phyloP scores from a whole-genome alignment of 306 rosid genomes.

The Citrullus mucosospermus region DNA sequence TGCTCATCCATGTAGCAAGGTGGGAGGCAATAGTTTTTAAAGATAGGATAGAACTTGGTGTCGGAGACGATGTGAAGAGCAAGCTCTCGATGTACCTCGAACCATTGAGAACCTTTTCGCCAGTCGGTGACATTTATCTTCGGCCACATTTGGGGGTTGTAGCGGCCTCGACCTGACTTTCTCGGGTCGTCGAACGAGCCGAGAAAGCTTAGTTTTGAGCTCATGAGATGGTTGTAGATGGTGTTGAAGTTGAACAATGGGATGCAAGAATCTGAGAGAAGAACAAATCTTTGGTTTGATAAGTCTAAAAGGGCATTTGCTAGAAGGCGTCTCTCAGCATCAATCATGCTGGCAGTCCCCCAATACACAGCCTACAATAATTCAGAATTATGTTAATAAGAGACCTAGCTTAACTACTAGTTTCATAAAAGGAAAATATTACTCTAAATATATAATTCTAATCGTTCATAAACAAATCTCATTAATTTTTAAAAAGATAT shows the following conservation, averaged over 20 bases:
- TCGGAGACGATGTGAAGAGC: constrained; percentile 37
- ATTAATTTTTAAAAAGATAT: no score
- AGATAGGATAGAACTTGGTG: constrained; percentile 25
- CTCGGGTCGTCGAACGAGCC: constrained; percentile 29
- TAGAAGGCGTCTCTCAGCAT: constrained; percentile 53
- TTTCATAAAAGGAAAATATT: no score
- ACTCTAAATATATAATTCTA: no score
- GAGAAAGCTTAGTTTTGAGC: constrained; percentile 30
- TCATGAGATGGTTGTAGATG: constrained; percentile 23
- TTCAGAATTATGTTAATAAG: not conserved
- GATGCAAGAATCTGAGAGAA: constrained; percentile 59
- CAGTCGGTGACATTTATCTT: constrained; percentile 33
- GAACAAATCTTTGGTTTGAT: constrained; percentile 40
- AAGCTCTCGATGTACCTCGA: constrained; percentile 38
- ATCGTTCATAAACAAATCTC: no score
- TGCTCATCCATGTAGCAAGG: constrained; percentile 55
- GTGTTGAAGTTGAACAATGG: constrained; percentile 48
- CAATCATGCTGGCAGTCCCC: constrained; percentile 49
- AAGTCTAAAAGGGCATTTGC: constrained; percentile 44
- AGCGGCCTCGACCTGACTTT: constrained; percentile 32
- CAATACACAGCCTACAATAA: constrained; percentile 30
- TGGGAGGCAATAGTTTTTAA: constrained; percentile 19
- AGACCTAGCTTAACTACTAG: no score
- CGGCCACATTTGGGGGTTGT: constrained; percentile 35
- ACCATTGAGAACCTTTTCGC: constrained; percentile 67